phyloP scores from a whole-genome alignment of 225 moss, liverwort and hornwort species.

The Rhytidiadelphus loreus region DNA sequence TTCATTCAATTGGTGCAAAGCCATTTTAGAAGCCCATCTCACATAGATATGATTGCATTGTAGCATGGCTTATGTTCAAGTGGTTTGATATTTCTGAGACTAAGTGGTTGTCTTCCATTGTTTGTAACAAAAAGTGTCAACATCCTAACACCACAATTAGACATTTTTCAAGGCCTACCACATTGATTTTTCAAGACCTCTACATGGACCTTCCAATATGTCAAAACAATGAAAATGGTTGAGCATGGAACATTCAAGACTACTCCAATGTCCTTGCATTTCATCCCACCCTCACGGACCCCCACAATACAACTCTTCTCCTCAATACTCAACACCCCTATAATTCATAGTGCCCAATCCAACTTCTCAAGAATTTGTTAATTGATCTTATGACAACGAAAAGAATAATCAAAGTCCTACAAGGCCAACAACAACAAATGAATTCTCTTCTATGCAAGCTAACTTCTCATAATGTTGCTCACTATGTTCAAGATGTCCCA shows the following conservation, averaged over 20 bases:
- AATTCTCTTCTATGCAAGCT: background rate
- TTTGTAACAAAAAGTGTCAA: background rate
- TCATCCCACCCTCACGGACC: too few species aligned
- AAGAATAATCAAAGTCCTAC: background rate
- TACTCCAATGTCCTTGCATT: background rate
- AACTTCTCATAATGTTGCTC: background rate
- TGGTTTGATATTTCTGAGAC: background rate
- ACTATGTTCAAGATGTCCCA: background rate
- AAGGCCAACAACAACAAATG: background rate
- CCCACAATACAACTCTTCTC: background rate
- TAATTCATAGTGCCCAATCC: too few species aligned
- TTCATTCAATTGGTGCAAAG: background rate
- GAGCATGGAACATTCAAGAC: background rate
- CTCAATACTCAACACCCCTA: background rate
- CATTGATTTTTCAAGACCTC: background rate
- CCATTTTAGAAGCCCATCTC: background rate
- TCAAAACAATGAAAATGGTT: fast-evolving
- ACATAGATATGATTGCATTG: background rate
- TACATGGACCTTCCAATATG: background rate
- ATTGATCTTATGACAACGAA: too few species aligned
- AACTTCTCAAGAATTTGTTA: too few species aligned
- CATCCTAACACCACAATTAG: background rate
- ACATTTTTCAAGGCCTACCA: background rate
- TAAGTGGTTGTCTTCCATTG: background rate
- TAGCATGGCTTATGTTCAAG: background rate